Evolutionary conservation across 495 filamentous ascomycete species (phyloP).

Genomic region (Venustampulla echinocandica): DNA sequence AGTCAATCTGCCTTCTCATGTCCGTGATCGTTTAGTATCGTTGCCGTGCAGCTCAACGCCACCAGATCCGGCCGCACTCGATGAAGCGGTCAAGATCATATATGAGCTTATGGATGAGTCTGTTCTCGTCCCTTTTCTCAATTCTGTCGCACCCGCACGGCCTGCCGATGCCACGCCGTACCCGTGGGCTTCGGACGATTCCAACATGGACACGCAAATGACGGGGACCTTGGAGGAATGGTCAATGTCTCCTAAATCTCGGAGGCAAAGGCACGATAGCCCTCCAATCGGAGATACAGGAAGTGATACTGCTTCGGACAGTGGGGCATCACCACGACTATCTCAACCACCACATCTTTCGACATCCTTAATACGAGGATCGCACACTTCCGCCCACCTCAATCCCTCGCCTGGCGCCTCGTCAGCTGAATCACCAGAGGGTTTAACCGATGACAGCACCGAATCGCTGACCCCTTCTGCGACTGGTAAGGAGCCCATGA

Average conservation of each 20-base stretch:
- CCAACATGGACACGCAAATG: conserved; percentile 23
- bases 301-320: conserved; percentile 25
- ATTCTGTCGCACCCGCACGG: conserved; percentile 40
- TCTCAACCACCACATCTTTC: conserved; percentile 22
- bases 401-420: conserved; percentile 12
- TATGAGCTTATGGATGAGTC: conserved; percentile 97
- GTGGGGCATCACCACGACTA: conserved; percentile 9
- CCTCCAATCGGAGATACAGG: conserved; percentile 20
- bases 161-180: conserved; percentile 23
- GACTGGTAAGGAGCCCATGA: conserved; percentile 59
- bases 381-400: conserved; percentile 14
- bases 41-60: conserved; percentile 53
- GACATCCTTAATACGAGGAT: conserved; percentile 17
- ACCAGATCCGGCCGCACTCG: conserved; percentile 68
- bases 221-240: conserved; percentile 29
- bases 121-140: conserved; percentile 75
- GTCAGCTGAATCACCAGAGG: conserved; percentile 20
- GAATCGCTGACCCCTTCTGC: conserved; percentile 41
- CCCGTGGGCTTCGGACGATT: conserved; percentile 31
- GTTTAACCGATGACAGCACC: conserved; percentile 41
- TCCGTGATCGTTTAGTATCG: conserved; percentile 70
- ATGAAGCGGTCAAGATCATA: conserved; percentile 83
- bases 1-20: conserved; percentile 82
- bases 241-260: conserved; percentile 18
- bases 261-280: conserved; percentile 18